Evolutionary conservation across 345 rosid species (phyloP), one percentile per base, ranked within the genome.

Genomic region (Luvunga scandens): DNA sequence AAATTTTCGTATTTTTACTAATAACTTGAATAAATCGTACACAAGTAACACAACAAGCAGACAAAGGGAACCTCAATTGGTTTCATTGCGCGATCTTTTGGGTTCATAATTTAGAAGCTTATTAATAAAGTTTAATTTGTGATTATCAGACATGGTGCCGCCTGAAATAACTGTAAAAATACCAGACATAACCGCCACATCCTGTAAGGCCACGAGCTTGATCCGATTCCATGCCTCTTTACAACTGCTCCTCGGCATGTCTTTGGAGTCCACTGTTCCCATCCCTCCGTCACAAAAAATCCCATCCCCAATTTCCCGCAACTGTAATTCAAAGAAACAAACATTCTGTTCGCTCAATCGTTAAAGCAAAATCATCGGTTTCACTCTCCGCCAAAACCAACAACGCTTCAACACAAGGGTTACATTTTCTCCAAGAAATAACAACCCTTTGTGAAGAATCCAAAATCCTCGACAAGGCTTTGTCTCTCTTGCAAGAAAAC

Each of bases 381-480:
- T 61, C 72, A n/a, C 34, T 62, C 73, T 27, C 75, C 48, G 36
- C 62, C 9, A 24, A 48, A 18, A 57, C 53, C 77, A 34, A 12
- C 71, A 36, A 48, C 65, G 4, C 56, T 4, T 60, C 77, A 22
- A 19, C 75, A 62, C 71, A 42, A 30, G 71, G 77, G 53, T 72
- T 79, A 83, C 74, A 59, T 50, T 76, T 80, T 28, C 79, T 85
- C 22, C 68, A 81, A 69, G 85, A 86, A 31, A 60, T 91, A 56
- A 81, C 87, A 69, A 71, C 10, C 62, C 82, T 88, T 50, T 87
- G 86, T 36, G 79, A 87, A 78, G 79, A 87, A 78, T 72, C 84
- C 45, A 82, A 81, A 59, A 78, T 71, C 79, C 90, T 89, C 71
- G 16, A 81, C n/a, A 59, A 83, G 79, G 86, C 92, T 30, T 79